Base-by-base conservation (phyloP, 2,329 filamentous ascomycete species). In the Aphanocladium album region DNA sequence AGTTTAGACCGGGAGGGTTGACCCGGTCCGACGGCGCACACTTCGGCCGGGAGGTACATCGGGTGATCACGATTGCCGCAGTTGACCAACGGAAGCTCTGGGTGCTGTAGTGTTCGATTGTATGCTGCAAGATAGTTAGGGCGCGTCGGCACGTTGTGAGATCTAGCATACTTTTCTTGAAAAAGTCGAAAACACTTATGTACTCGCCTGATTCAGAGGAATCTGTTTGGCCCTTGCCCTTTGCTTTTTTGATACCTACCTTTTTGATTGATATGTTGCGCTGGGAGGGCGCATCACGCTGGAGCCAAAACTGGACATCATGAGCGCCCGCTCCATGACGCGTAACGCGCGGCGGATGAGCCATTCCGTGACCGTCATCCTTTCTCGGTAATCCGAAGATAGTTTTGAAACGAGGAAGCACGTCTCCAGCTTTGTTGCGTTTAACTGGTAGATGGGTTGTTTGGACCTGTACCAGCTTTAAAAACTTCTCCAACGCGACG, bases 11-110 rank as follows among this genome's bases (percentile, higher is more conserved):
- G 78, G 30, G 80, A 80, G 0, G 77, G 72, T 67, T 89, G 85
- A 0, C 85, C 85, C 5, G 80, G 76, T 3, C 81, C 62, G 2
- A 89, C 79, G 0, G 68, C 58, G 67, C 84, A 88, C 5, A 84
- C 76, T 66, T 89, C 80, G 0, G 78, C 72, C 0, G 87, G 87
- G 2, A 89, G 64, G 63, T 87, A 88, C 5, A 74, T 77, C 0
- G 86, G 83, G 17, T 80, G 75, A 0, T 76, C 70, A 0, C 65
- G 64, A 9, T 70, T 83, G n/a, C 84, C 85, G 25, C 86, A 80
- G 64, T 89, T 88, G 66, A 89, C 67, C 2, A 86, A 80, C 0
- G 84, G 81, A 11, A 77, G 61, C 0, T 70, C 60, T 0, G 74
- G 72, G 45, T 77, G 62, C 2, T 69, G 11, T 65, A 74, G 21